Evolutionary conservation across 768 basidiomycete genomes (phyloP).

Genomic region (Hortiboletus campestris): DNA sequence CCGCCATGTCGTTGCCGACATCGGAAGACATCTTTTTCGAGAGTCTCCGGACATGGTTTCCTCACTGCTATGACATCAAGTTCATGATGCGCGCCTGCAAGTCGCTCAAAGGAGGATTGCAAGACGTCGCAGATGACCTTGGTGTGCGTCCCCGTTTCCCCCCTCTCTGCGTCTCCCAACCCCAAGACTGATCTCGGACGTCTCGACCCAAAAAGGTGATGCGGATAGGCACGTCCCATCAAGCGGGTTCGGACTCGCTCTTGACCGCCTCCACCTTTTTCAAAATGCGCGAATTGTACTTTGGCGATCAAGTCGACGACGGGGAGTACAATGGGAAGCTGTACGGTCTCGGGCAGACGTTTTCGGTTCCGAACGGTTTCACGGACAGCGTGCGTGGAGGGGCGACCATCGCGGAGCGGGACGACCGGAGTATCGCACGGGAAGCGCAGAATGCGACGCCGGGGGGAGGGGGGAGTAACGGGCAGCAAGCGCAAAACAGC

Average conservation of each 20-base stretch:
- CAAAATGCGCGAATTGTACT: slow-evolving; percentile 91
- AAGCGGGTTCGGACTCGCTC: slow-evolving; percentile 96
- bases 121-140: slow-evolving; percentile 95
- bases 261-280: slow-evolving; percentile 94
- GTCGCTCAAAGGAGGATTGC: slow-evolving; percentile 79
- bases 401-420: slow-evolving; percentile 79
- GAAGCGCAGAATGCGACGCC: slow-evolving; percentile 61
- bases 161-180: not conserved
- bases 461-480: slow-evolving; percentile 28
- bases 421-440: slow-evolving; percentile 53
- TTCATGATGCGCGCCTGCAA: slow-evolving; percentile 90
- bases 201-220: slow-evolving; percentile 53
- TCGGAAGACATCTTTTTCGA: slow-evolving; percentile 91
- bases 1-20: slow-evolving; percentile 80
- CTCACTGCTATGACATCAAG: slow-evolving; percentile 96
- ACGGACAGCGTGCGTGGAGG: slow-evolving; percentile 66
- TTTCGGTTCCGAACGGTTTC: slow-evolving; percentile 63
- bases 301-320: slow-evolving; percentile 86
- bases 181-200: not conserved
- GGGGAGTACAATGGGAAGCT: slow-evolving; percentile 78
- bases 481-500: slow-evolving; percentile 36
- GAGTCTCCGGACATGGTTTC: slow-evolving; percentile 88
- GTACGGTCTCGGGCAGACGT: slow-evolving; percentile 81
- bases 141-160: slow-evolving; percentile 58
- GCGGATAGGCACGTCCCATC: slow-evolving; percentile 88